Percentiles rank a stretch among this genome's conserved stretches.
Evolutionary conservation across 1,284 basidiomycete genomes (phyloP).

Genomic region (Wallemia hederae): DNA sequence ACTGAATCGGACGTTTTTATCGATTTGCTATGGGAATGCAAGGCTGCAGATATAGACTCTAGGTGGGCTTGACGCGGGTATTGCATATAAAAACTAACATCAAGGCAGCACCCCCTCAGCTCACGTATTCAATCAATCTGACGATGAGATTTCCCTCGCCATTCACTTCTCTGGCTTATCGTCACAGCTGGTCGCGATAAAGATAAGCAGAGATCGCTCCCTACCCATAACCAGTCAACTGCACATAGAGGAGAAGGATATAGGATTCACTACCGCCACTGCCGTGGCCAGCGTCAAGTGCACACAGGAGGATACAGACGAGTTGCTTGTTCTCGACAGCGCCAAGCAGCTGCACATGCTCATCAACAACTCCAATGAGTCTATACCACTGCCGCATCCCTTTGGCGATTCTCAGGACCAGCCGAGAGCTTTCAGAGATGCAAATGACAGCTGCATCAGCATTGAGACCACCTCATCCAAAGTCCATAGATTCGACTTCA

Average conservation of each 20-base stretch:
- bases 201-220: not conserved
- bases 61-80: not conserved
- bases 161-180: not conserved
- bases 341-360: not conserved
- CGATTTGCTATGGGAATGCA: not conserved
- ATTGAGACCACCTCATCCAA: not conserved
- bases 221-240: not conserved
- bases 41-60: not conserved
- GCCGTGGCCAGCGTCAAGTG: not conserved
- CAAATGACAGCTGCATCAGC: not conserved
- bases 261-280: not conserved
- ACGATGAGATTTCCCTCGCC: not conserved
- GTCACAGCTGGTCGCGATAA: not conserved
- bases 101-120: not conserved
- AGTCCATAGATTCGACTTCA: not conserved
- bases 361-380: not conserved
- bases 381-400: not conserved
- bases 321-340: not conserved
- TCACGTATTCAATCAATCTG: not conserved
- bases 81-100: not conserved
- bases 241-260: not conserved
- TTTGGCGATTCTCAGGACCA: not conserved
- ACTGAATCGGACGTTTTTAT: not conserved
- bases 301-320: not conserved
- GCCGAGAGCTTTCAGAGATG: not conserved